Conservation (phyloP, 192 early-diverging fungal species). For the Piromyces sp. region DNA sequence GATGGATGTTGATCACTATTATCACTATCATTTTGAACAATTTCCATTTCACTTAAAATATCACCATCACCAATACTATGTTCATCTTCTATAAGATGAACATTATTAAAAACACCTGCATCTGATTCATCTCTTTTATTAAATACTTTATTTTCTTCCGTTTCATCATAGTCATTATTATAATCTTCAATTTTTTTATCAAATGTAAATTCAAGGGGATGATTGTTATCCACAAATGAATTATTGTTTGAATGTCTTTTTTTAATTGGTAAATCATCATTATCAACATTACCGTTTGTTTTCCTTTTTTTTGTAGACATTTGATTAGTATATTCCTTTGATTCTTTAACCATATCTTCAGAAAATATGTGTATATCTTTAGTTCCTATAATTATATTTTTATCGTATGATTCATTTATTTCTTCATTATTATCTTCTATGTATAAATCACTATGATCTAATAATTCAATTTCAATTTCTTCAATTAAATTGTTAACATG, state of each 20-base stretch:
- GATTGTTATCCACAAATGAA: no score
- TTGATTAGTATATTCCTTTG: neutral
- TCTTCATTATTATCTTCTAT: neutral
- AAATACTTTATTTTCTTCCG: neutral
- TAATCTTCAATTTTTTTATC: neutral
- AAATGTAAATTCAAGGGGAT: neutral
- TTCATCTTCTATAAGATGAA: neutral
- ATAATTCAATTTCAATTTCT: neutral
- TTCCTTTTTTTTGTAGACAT: neutral
- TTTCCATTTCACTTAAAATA: neutral
- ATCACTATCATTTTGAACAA: neutral
- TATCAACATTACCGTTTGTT: neutral
- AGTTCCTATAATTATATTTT: neutral
- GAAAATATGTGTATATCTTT: neutral
- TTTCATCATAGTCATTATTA: neutral
- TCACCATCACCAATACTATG: neutral
- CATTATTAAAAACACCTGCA: neutral
- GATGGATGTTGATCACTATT: neutral
- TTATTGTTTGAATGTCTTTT: neutral
- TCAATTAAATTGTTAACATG: neutral
- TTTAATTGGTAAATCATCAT: neutral
- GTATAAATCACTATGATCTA: neutral
- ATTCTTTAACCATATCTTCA: neutral
- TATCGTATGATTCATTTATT: neutral
- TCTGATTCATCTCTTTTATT: neutral